phyloP scores from a whole-genome alignment of 257 asterid genomes.

The Buddleja alternifolia region DNA sequence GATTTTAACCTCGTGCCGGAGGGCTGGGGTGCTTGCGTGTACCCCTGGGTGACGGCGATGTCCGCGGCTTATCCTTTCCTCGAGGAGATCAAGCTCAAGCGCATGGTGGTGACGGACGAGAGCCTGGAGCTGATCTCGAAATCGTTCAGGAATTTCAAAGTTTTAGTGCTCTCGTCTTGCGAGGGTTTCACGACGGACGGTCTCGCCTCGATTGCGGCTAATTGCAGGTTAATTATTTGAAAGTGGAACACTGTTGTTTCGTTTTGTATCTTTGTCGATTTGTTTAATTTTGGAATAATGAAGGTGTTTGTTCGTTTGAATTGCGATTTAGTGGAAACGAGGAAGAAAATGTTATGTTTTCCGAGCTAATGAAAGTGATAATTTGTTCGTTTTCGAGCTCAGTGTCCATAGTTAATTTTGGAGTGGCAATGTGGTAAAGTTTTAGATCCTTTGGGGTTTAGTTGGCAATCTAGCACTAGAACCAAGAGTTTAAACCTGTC shows the following conservation, averaged over 20 bases:
- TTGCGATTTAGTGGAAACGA: constrained; percentile 18
- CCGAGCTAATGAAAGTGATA: background rate
- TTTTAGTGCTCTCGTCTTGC: constrained; percentile 72
- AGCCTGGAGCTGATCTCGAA: constrained; percentile 73
- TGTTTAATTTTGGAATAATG: background rate
- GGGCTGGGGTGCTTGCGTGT: constrained; percentile 82
- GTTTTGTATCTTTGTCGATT: background rate
- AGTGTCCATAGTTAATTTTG: background rate
- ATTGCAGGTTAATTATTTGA: constrained; percentile 65
- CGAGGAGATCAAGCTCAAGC: constrained; percentile 88
- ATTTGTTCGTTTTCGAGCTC: background rate
- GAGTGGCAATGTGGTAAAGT: constrained; percentile 24
- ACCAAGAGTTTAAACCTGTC: background rate
- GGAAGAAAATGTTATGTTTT: constrained; percentile 13
- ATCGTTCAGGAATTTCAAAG: constrained; percentile 77
- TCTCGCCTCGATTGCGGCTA: constrained; percentile 85
- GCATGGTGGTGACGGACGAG: constrained; percentile 89
- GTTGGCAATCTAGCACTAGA: background rate
- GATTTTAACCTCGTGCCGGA: constrained; percentile 91
- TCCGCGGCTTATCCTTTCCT: constrained; percentile 68
- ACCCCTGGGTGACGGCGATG: constrained; percentile 81
- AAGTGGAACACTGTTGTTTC: background rate
- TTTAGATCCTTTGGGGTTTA: background rate
- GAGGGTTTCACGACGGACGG: constrained; percentile 91
- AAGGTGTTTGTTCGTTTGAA: background rate